Evolutionary conservation across 441 rosid genomes (phyloP).

Genomic region (Rhodomyrtus psidioides): DNA sequence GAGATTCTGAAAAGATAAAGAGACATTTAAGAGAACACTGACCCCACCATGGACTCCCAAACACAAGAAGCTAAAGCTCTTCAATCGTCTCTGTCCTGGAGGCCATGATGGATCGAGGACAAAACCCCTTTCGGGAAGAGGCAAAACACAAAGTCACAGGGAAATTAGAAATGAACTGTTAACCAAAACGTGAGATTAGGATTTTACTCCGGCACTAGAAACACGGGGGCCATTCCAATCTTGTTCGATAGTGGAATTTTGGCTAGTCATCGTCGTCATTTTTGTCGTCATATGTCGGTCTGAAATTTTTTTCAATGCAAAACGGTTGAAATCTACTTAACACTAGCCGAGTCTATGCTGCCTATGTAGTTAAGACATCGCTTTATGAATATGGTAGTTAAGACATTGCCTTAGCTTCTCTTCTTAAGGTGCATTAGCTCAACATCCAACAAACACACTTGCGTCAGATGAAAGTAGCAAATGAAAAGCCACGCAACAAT

Average conservation of each 20-base stretch:
- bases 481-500: not conserved
- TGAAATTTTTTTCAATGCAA: not conserved
- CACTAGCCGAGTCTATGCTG: not conserved
- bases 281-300: not conserved
- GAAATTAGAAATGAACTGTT: not conserved
- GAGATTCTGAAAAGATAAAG: not conserved
- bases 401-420: not conserved
- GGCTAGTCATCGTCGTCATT: not conserved
- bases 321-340: not conserved
- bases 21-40: not conserved
- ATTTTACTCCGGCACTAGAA: not conserved
- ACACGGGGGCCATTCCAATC: not conserved
- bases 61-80: not conserved
- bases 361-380: not conserved
- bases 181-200: not conserved
- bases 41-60: not conserved
- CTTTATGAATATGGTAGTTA: not conserved
- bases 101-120: not conserved
- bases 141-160: not conserved
- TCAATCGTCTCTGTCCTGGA: not conserved
- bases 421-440: not conserved
- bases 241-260: not conserved
- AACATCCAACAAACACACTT: not conserved
- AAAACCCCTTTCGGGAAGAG: not conserved
- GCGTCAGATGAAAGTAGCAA: not conserved